Evolutionary conservation across 176 grass and related monocot genomes (phyloP).

Genomic region (Triticum aestivum): DNA sequence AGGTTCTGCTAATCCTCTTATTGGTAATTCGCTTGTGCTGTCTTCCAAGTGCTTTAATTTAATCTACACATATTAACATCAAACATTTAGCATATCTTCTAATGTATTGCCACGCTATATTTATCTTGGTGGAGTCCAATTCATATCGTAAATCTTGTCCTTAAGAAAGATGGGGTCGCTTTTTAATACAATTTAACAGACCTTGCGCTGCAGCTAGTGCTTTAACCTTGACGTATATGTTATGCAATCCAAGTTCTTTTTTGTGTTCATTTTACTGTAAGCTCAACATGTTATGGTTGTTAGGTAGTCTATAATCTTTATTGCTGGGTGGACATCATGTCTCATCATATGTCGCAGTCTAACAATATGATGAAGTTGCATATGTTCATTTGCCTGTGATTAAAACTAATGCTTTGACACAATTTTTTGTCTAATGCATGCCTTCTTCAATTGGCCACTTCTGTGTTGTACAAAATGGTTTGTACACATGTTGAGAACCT

Average conservation of each 20-base stretch:
- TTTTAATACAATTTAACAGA: background rate
- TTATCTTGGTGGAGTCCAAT: background rate
- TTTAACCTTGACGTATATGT: constrained; percentile 8
- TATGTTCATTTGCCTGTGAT: background rate
- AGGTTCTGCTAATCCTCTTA: background rate
- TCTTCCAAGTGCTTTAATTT: constrained; percentile 2
- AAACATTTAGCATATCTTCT: background rate
- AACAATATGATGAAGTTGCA: constrained; percentile 11
- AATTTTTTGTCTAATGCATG: background rate
- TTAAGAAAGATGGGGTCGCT: background rate
- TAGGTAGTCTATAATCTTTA: constrained; percentile 4
- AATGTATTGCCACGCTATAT: background rate
- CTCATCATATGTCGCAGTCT: background rate
- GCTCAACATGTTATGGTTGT: background rate
- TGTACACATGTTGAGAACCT: background rate
- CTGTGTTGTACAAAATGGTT: constrained; percentile 2
- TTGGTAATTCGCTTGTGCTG: constrained; percentile 12
- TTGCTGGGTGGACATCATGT: constrained; percentile 12
- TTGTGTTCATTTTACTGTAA: constrained; percentile 26
- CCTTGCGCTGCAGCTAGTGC: background rate
- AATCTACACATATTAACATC: background rate
- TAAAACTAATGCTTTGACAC: background rate
- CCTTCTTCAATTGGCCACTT: background rate
- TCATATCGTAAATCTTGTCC: background rate
- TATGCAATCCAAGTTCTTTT: constrained; percentile 8